phyloP scores from a whole-genome alignment of 2,329 filamentous ascomycete species.

The Fusarium guadeloupense region DNA sequence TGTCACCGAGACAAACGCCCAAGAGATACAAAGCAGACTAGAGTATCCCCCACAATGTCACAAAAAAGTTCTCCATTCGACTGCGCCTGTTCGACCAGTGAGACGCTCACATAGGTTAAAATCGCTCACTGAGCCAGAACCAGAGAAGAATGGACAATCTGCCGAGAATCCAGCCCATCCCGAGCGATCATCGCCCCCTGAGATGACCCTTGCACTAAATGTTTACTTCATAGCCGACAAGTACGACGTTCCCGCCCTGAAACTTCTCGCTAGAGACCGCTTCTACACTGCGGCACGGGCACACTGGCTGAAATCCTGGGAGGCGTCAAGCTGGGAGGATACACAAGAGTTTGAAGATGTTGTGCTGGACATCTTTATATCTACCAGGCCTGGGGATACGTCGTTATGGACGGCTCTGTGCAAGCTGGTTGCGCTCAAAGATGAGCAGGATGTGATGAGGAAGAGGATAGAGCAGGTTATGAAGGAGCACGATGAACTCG shows the following conservation, averaged over 20 bases:
- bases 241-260: conserved; percentile 47
- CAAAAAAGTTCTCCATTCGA: not conserved
- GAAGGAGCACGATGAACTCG: conserved; percentile 15
- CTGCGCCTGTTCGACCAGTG: not conserved
- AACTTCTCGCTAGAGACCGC: conserved; percentile 43
- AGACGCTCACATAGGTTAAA: conserved; percentile 15
- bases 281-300: conserved; percentile 41
- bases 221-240: conserved; percentile 51
- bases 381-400: not conserved
- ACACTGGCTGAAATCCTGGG: conserved; percentile 1
- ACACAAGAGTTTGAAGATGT: conserved; percentile 20
- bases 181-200: not conserved
- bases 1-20: not conserved
- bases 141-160: not conserved
- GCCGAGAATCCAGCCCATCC: not conserved
- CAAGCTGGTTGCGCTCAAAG: conserved; percentile 18
- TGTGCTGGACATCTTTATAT: conserved; percentile 13
- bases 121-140: not conserved
- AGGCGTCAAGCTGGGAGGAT: not conserved
- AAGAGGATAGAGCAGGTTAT: conserved; percentile 14
- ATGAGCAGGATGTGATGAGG: not conserved
- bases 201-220: conserved; percentile 32
- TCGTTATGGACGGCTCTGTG: conserved; percentile 24
- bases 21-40: conserved; percentile 19
- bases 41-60: conserved; percentile 1